phyloP scores from a whole-genome alignment of 192 early-diverging fungal genomes.

The Gaertneriomyces semiglobifer region DNA sequence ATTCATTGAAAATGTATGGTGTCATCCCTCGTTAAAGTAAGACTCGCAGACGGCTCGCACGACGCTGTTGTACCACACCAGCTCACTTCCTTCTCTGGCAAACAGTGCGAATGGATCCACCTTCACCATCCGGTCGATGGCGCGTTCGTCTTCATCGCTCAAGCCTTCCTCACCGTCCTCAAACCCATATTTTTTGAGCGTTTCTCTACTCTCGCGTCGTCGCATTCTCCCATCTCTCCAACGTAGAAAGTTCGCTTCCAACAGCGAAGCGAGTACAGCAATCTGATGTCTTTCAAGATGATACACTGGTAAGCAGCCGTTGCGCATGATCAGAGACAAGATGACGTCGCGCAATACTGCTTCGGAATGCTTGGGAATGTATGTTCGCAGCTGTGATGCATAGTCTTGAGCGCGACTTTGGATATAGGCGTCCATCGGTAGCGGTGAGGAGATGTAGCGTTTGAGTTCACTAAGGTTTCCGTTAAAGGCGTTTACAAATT shows the following conservation, averaged over 20 bases:
- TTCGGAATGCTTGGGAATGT: conserved; percentile 12
- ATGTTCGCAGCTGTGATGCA: not conserved
- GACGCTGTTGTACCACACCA: conserved; percentile 36
- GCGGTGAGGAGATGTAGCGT: not conserved
- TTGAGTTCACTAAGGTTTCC: conserved; percentile 25
- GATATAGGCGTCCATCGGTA: conserved; percentile 4
- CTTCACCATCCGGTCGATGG: not conserved
- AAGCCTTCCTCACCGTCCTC: conserved; percentile 1
- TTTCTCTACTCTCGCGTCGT: not conserved
- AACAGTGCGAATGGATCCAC: conserved; percentile 31
- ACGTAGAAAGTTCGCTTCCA: conserved; percentile 39
- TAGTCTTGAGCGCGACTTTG: conserved; percentile 15
- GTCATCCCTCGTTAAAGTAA: conserved; percentile 21
- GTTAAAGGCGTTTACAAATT: conserved; percentile 39
- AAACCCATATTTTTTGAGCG: not conserved
- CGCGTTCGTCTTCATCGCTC: conserved; percentile 25
- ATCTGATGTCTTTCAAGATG: conserved; percentile 22
- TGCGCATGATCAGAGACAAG: conserved; percentile 40
- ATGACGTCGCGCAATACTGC: conserved; percentile 32
- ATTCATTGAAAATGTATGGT: not conserved
- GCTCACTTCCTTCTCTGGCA: conserved; percentile 33
- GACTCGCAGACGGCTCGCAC: conserved; percentile 30
- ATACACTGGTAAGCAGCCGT: conserved; percentile 31
- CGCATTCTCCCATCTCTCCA: conserved; percentile 28
- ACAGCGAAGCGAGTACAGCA: conserved; percentile 29